Conservation (phyloP, 1,284 basidiomycete species). For the Macrocystidia cucumis region DNA sequence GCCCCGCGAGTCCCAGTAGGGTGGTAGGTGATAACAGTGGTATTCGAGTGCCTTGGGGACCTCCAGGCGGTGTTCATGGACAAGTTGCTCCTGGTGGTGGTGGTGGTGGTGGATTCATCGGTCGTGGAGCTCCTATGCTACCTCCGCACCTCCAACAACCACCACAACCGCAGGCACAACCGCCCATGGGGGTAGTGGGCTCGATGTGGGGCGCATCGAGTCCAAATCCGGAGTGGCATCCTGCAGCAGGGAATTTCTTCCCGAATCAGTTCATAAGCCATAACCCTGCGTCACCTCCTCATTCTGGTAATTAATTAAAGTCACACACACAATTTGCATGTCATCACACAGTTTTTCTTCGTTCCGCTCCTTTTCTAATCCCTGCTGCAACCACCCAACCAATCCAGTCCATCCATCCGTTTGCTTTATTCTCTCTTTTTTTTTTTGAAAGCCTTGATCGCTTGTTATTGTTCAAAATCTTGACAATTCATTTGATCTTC, state of each 20-base stretch:
- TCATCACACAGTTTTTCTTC: too few relatives aligned
- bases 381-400: too few relatives aligned
- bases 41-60: slow-evolving; percentile 37
- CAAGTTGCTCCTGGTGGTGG: slow-evolving; percentile 7
- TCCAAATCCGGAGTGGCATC: slow-evolving; percentile 39
- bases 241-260: slow-evolving; percentile 33
- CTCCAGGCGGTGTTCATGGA: slow-evolving; percentile 23
- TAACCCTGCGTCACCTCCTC: slow-evolving; percentile 38
- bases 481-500: too few relatives aligned
- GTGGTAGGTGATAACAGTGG: slow-evolving; percentile 14
- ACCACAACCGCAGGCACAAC: slow-evolving; percentile 1
- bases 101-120: too few relatives aligned
- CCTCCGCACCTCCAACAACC: not conserved
- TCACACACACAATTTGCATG: too few relatives aligned
- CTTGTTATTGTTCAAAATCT: too few relatives aligned
- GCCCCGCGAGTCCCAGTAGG: slow-evolving; percentile 30
- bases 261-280: slow-evolving; percentile 32
- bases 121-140: too few relatives aligned
- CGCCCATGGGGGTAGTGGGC: slow-evolving; percentile 14
- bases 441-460: too few relatives aligned
- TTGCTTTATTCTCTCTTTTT: too few relatives aligned
- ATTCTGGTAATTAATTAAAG: slow-evolving; percentile 33
- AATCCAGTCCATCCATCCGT: too few relatives aligned
- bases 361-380: too few relatives aligned
- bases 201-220: slow-evolving; percentile 27